Conservation (phyloP, 805 yeast species). For the Jamesozyma spencerorum region DNA sequence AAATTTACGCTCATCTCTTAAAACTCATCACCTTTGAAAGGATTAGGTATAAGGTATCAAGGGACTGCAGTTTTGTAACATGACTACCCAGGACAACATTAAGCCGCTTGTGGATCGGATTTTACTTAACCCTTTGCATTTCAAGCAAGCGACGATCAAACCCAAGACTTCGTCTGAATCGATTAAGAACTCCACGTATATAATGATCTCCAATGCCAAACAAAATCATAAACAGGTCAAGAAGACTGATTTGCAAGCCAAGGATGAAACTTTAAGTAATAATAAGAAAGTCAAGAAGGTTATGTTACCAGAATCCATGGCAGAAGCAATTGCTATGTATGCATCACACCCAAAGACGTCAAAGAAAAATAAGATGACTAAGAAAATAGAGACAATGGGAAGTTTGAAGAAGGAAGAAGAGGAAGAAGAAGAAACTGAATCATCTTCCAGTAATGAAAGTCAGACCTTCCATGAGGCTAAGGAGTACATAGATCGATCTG, state of each 20-base stretch:
- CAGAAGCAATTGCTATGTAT: conserved; percentile 37
- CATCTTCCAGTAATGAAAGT: conserved; percentile 2
- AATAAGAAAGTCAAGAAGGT: conserved; percentile 50
- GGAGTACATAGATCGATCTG: conserved; percentile 6
- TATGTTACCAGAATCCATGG: conserved; percentile 45
- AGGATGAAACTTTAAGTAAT: neutral
- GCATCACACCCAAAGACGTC: too few species aligned
- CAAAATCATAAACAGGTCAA: conserved; percentile 5
- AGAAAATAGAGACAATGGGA: neutral
- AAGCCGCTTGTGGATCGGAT: conserved; percentile 55
- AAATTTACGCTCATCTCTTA: neutral
- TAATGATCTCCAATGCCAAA: conserved; percentile 28
- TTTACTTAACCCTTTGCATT: conserved; percentile 50
- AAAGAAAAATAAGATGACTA: neutral
- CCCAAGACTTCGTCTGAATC: conserved; percentile 1
- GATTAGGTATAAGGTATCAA: neutral
- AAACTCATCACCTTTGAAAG: neutral
- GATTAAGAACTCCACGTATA: conserved; percentile 38
- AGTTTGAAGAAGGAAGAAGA: neutral
- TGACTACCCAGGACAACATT: conserved; percentile 25
- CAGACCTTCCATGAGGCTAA: conserved; percentile 18
- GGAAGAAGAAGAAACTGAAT: neutral
- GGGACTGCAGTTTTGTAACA: conserved; percentile 1
- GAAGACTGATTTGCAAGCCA: conserved; percentile 1
- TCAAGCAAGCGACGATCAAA: conserved; percentile 31